Conservation (phyloP, 495 filamentous ascomycete species). For the Penicillium canariense region DNA sequence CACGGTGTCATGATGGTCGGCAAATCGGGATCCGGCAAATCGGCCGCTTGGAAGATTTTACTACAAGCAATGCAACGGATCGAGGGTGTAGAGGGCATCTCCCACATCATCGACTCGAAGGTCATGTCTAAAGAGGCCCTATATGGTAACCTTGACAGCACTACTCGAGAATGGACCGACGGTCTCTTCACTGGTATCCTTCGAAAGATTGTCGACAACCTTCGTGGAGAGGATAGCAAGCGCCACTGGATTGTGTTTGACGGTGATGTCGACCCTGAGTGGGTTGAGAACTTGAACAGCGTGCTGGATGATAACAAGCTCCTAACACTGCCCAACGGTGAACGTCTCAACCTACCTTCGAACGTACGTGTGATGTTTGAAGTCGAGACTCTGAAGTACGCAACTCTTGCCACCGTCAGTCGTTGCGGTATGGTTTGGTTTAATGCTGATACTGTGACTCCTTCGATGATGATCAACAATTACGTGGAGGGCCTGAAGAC, state of each 20-base stretch:
- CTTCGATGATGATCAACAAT: slow-evolving; percentile 87
- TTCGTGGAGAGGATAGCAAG: slow-evolving; percentile 93
- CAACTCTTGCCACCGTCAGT: slow-evolving; percentile 93
- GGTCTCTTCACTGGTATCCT: slow-evolving; percentile 97
- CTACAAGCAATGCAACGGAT: slow-evolving; percentile 87
- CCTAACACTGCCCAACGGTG: slow-evolving; percentile 92
- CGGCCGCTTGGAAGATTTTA: slow-evolving; percentile 90
- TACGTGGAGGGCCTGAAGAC: slow-evolving; percentile 81
- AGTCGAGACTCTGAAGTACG: slow-evolving; percentile 97
- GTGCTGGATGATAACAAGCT: slow-evolving; percentile 99
- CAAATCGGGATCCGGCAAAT: slow-evolving; percentile 92
- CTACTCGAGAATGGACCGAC: slow-evolving; percentile 97
- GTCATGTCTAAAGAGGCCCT: slow-evolving; percentile 99
- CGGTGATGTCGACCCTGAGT: slow-evolving; percentile 97
- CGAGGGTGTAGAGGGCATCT: slow-evolving; percentile 89
- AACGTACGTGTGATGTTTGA: slow-evolving; percentile 99
- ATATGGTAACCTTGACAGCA: slow-evolving; percentile 93
- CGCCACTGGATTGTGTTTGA: slow-evolving; percentile 99
- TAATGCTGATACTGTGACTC: slow-evolving; percentile 92
- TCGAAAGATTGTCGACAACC: slow-evolving; percentile 96
- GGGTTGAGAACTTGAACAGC: slow-evolving; percentile 99
- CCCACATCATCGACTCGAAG: slow-evolving; percentile 97
- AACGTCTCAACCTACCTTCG: slow-evolving; percentile 86
- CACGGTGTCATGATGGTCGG: slow-evolving; percentile 99
- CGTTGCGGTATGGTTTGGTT: slow-evolving; percentile 99